These are phyloP conservation scores for Silene coronaria DNA, from an alignment of 179 eudicot species.

Conservation along the genomic window DNA sequence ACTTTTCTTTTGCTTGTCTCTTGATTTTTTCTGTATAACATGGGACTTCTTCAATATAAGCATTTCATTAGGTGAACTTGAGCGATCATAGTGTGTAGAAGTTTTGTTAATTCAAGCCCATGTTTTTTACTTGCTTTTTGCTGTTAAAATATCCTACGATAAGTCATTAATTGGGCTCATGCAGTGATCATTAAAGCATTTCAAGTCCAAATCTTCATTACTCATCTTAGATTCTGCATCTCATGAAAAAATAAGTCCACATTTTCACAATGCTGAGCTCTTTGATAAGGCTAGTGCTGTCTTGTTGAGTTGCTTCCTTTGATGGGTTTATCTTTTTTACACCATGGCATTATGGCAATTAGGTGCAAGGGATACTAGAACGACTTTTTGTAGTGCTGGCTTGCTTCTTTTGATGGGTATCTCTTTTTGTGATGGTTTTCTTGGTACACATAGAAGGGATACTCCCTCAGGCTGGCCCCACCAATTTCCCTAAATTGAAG, in stretches of 20 bases:
- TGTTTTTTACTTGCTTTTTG: background rate
- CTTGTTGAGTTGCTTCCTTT: background rate
- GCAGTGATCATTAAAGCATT: background rate
- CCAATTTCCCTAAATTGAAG: too few relatives aligned
- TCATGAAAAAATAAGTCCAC: too few relatives aligned
- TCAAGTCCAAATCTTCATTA: background rate
- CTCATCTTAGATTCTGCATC: background rate
- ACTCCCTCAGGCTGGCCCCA: too few relatives aligned
- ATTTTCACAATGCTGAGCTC: too few relatives aligned
- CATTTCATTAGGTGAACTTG: background rate
- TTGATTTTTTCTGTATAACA: background rate
- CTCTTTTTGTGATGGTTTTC: too few relatives aligned
- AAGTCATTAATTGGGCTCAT: background rate
- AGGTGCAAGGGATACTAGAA: background rate
- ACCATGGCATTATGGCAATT: background rate
- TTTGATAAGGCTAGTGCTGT: too few relatives aligned
- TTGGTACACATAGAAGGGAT: too few relatives aligned
- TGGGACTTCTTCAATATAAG: background rate
- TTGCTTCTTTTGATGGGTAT: too few relatives aligned
- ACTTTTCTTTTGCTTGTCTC: constrained; percentile 1
- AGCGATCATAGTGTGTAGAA: background rate
- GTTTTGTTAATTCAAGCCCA: constrained; percentile 3
- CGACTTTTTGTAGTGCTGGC: background rate
- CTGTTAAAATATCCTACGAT: background rate
- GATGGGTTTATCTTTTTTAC: background rate